These are phyloP conservation scores for Waitea zeae DNA, from an alignment of 1,284 basidiomycete species.

Conservation along the genomic window DNA sequence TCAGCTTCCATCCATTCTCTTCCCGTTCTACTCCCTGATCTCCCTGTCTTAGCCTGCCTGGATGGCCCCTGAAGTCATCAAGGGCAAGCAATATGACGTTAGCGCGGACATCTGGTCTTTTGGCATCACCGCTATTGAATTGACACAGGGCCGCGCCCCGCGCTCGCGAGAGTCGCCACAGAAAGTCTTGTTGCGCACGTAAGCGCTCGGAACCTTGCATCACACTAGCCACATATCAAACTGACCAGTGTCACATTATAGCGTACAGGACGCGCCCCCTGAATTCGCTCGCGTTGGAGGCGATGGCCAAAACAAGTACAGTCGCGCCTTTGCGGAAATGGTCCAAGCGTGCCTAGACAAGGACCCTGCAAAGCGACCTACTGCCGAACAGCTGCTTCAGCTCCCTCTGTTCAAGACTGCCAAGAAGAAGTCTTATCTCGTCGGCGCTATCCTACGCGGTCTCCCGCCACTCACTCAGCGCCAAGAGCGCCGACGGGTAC, in stretches of 20 bases:
- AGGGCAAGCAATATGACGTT: conserved; percentile 68
- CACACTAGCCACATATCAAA: neutral
- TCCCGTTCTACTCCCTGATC: conserved; percentile 1
- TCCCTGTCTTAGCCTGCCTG: conserved; percentile 50
- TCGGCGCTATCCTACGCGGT: conserved; percentile 58
- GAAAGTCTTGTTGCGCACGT: conserved; percentile 63
- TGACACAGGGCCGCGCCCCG: conserved; percentile 72
- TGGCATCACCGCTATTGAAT: conserved; percentile 77
- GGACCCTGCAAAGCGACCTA: conserved; percentile 65
- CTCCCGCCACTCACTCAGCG: conserved; percentile 53
- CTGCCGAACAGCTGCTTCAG: conserved; percentile 60
- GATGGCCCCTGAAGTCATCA: conserved; percentile 88
- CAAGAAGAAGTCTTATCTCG: conserved; percentile 60
- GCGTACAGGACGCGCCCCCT: conserved; percentile 58
- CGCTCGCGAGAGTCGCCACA: conserved; percentile 61
- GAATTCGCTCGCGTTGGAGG: conserved; percentile 57
- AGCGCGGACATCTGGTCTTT: conserved; percentile 88
- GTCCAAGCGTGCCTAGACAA: conserved; percentile 71
- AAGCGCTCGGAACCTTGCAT: conserved; percentile 9
- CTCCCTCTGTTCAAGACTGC: conserved; percentile 67
- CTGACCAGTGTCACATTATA: conserved; percentile 15
- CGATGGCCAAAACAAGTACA: conserved; percentile 65
- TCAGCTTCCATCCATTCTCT: conserved; percentile 16
- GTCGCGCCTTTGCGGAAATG: conserved; percentile 66
- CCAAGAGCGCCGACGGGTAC: conserved; percentile 42